Evolutionary conservation across 495 filamentous ascomycete species (phyloP), one percentile per base, ranked within the genome.

Genomic region (Penicillium macrosclerotiorum): DNA sequence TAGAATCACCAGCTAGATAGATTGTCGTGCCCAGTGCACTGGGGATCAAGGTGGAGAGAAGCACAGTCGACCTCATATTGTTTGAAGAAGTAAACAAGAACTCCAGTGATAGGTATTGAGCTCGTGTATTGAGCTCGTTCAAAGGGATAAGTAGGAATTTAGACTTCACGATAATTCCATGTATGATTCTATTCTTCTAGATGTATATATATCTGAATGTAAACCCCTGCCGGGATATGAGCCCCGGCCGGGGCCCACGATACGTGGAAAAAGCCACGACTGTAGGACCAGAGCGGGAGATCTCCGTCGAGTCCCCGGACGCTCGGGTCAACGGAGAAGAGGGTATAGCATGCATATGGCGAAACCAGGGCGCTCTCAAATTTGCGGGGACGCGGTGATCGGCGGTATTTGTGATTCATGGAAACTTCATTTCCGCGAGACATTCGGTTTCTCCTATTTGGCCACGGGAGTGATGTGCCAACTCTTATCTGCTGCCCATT

Each of bases 1-100:
- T 82, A 17, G 76, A 79, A 53, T 82, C 78, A 17, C 78, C 77
- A 8, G 73, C 74, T 1, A 82, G 64, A 54, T 80, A 82, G 45
- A 82, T 56, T 0, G 64, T 73, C 8, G 61, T 43, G 12, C 56
- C 60, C 23, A 67, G 51, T 8, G 49, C 51, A 36, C 49, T 47
- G 20, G 66, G 64, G 4, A 66, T 41, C 12, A 63, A 32, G 6
- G 45, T 34, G 13, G 62, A 50, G 29, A 58, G 41, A 5, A 64
- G 16, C 1, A 51, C 26, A 12, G 53, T 33, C 18, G 52, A 44
- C 51, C 62, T 65, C 62, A 69, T 69, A 20, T 23, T 37, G 49
- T 12, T 3, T 12, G 23, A 16, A 42, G 38, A 20, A 37, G 33
- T 47, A 30, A n/a, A n/a, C n/a, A n/a, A n/a, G n/a, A n/a, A n/a